These are phyloP conservation scores for Chondrus crispus DNA, from an alignment of 23 red algal species.

Conservation along the genomic window DNA sequence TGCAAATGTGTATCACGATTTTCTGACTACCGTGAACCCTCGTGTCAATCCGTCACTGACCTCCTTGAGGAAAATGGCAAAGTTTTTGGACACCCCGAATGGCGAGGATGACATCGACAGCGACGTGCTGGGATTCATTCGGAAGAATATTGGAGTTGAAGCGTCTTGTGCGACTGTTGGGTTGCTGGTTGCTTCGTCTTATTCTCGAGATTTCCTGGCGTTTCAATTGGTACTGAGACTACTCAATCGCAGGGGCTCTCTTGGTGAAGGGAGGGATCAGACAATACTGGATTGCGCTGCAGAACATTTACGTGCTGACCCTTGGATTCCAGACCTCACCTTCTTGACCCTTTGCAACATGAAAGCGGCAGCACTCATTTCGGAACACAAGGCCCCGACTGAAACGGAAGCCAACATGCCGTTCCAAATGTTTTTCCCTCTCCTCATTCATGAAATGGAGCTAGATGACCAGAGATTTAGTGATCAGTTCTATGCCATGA, in stretches of 20 bases:
- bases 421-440: conserved; percentile 49
- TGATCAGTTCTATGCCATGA: conserved; percentile 4
- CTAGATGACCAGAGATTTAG: neutral
- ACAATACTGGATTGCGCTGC: conserved; percentile 30
- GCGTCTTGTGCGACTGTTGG: neutral
- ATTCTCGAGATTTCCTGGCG: conserved; percentile 54
- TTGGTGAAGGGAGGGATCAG: conserved; percentile 14
- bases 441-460: conserved; percentile 51
- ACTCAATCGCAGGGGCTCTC: conserved; percentile 36
- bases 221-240: conserved; percentile 14
- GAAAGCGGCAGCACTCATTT: neutral
- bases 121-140: conserved; percentile 10
- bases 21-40: too few species aligned
- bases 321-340: conserved; percentile 39
- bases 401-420: conserved; percentile 22
- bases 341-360: conserved; percentile 53
- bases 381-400: neutral
- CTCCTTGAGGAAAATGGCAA: conserved; percentile 40
- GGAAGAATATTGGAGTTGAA: neutral
- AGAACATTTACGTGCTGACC: conserved; percentile 21
- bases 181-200: conserved; percentile 23
- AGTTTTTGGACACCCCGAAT: conserved; percentile 5
- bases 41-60: neutral
- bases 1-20: conserved; percentile 49
- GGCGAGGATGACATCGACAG: neutral